Evolutionary conservation across 225 moss, liverwort and hornwort species (phyloP), one percentile per base, ranked within the genome.

Genomic region (Thuidium tamariscinum): DNA sequence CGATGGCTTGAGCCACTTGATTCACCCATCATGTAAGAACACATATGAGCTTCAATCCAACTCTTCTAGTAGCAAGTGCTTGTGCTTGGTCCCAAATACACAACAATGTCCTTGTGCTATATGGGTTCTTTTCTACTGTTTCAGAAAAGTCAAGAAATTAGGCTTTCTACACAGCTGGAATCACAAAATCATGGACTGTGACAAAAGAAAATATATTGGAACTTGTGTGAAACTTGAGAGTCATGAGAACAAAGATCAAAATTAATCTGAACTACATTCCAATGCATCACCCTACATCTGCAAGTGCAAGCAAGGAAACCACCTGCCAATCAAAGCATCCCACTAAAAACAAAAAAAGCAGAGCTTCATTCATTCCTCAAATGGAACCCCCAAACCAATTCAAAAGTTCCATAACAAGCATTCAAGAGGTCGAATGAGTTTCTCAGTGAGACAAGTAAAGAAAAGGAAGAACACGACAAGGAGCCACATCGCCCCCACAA

Each of bases 151-250:
- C 23, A 7, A 67, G 3, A 19, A n/a, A 65, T 65, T 20, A n/a
- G n/a, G 11, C 5, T 22, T 36, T 37, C 10, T n/a, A n/a, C n/a
- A n/a, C n/a, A n/a, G n/a, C n/a, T 11, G 22, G 11, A 46, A 0
- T 70, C 5, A 27, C 27, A 29, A 29, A 71, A 10, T 27, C 46
- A 29, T 30, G 30, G 30, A 72, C 18, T 6, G 2, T 0, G 1
- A 29, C 2, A 71, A 16, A 16, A 44, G 3, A 44, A 41, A 10
- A 5, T 17, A 10, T 0, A 16, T 2, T 29, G 0, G 0, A 44
- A 46, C 46, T 46, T 71, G 2, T 17, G 2, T 10, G 30, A 46
- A 46, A 46, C 29, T 30, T 46, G 72, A 30, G 46, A 46, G 18
- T 11, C 72, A 72, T 17, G 10, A 6, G 1, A 1, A 0, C 18